Evolutionary conservation across 78 protist genomes (phyloP).

Genomic region (Goniomonas avonlea): DNA sequence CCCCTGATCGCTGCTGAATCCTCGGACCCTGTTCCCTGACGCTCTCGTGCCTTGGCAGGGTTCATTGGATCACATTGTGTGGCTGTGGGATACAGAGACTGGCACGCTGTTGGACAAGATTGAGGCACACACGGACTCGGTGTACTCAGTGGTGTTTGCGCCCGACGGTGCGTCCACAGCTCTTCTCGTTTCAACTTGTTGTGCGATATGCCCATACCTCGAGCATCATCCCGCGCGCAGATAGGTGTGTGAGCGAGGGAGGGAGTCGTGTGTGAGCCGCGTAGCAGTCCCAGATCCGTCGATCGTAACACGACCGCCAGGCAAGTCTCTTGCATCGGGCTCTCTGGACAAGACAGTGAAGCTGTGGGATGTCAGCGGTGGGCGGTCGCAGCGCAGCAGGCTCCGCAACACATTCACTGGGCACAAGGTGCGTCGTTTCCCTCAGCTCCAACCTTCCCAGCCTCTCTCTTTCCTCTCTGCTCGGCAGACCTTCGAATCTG

Average conservation of each 20-base stretch:
- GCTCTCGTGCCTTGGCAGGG: slow-evolving; percentile 52
- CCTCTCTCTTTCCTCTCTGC: not conserved
- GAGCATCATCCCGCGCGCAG: too few species aligned
- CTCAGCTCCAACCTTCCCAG: not conserved
- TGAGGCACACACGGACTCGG: slow-evolving; percentile 73
- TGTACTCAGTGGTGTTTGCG: slow-evolving; percentile 68
- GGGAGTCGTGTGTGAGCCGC: too few species aligned
- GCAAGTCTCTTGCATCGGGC: slow-evolving; percentile 65
- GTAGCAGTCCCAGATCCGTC: too few species aligned
- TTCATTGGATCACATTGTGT: slow-evolving; percentile 64
- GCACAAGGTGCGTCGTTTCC: too few species aligned
- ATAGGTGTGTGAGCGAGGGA: too few species aligned
- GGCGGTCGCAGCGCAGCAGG: slow-evolving; percentile 24
- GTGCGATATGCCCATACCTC: too few species aligned
- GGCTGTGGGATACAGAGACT: slow-evolving; percentile 70
- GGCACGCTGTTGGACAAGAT: slow-evolving; percentile 60
- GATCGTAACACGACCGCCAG: too few species aligned
- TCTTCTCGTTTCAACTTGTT: too few species aligned
- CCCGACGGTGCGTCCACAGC: too few species aligned
- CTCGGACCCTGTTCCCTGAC: too few species aligned
- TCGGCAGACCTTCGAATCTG: too few species aligned
- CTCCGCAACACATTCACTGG: slow-evolving; percentile 51
- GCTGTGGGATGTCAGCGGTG: slow-evolving; percentile 60
- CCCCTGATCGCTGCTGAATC: too few species aligned
- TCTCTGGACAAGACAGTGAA: slow-evolving; percentile 59